Evolutionary conservation across 768 basidiomycete genomes (phyloP).

Genomic region (Hortiboletus campestris): DNA sequence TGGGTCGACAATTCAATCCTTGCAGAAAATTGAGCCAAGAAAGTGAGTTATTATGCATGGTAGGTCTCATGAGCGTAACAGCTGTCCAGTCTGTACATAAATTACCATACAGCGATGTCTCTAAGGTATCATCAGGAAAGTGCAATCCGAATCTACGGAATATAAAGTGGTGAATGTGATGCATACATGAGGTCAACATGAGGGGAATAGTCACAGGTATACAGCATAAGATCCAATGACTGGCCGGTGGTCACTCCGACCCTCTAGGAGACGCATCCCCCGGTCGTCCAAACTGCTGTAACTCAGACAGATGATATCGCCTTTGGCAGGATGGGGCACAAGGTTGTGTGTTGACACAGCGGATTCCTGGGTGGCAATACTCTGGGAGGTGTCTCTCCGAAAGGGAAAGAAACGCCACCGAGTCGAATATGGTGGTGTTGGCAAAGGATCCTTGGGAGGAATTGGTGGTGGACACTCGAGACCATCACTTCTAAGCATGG

Average conservation of each 20-base stretch:
- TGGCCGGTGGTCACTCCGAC: constrained; percentile 80
- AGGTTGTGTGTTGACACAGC: constrained; percentile 17
- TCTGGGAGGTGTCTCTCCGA: constrained; percentile 38
- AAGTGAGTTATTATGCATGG: constrained; percentile 2
- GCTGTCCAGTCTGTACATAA: constrained; percentile 11
- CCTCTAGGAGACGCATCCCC: constrained; percentile 72
- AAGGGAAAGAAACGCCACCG: constrained; percentile 55
- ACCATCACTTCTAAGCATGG: constrained; percentile 11
- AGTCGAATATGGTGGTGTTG: constrained; percentile 26
- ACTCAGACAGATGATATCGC: constrained; percentile 69
- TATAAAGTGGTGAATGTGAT: constrained; percentile 4
- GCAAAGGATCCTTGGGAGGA: constrained; percentile 28
- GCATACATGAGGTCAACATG: constrained; percentile 9
- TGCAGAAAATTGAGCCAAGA: not conserved
- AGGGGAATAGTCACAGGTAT: constrained; percentile 45
- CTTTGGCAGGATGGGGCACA: constrained; percentile 43
- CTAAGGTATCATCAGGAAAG: constrained; percentile 19
- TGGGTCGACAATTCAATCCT: not conserved
- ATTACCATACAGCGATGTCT: constrained; percentile 13
- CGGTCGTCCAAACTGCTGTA: constrained; percentile 77
- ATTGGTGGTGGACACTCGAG: constrained; percentile 28
- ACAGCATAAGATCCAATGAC: constrained; percentile 79
- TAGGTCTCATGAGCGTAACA: constrained; percentile 12
- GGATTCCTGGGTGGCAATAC: constrained; percentile 26
- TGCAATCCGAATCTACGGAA: constrained; percentile 2